Conservation (phyloP, 352 stramenopile species). For the Globisporangium nunn region DNA sequence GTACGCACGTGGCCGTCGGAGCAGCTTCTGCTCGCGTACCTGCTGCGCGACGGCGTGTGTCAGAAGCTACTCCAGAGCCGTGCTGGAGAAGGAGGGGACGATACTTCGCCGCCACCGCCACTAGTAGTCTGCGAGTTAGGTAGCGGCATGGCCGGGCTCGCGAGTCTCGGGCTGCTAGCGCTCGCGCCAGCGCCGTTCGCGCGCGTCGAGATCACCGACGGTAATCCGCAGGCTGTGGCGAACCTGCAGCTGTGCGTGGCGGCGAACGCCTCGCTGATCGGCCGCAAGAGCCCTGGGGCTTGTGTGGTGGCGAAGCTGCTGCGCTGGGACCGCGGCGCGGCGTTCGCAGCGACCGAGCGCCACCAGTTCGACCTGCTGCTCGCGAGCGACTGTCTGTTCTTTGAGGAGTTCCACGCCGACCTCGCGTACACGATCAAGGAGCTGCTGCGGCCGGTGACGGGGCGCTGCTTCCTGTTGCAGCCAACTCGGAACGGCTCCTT, state of each 20-base stretch:
- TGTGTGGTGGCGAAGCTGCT: constrained; percentile 37
- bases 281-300: neutral
- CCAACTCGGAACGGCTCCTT: constrained; percentile 68
- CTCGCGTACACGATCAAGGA: constrained; percentile 56
- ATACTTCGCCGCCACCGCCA: neutral
- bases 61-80: constrained; percentile 16
- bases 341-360: constrained; percentile 18
- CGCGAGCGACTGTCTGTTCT: constrained; percentile 84
- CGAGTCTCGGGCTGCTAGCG: constrained; percentile 49
- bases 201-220: constrained; percentile 61
- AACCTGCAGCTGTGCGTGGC: constrained; percentile 61
- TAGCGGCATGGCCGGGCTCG: constrained; percentile 70
- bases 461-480: constrained; percentile 66
- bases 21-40: constrained; percentile 56
- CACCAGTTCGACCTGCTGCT: constrained; percentile 76
- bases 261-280: constrained; percentile 34
- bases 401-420: constrained; percentile 81
- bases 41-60: constrained; percentile 38
- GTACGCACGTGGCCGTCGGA: constrained; percentile 83
- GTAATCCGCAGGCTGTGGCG: constrained; percentile 57
- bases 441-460: constrained; percentile 32
- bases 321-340: constrained; percentile 50
- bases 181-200: constrained; percentile 33
- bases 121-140: constrained; percentile 68
- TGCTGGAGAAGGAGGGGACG: neutral